Base-by-base conservation (phyloP, 2,329 filamentous ascomycete species). In the Penicillium concentricum region DNA sequence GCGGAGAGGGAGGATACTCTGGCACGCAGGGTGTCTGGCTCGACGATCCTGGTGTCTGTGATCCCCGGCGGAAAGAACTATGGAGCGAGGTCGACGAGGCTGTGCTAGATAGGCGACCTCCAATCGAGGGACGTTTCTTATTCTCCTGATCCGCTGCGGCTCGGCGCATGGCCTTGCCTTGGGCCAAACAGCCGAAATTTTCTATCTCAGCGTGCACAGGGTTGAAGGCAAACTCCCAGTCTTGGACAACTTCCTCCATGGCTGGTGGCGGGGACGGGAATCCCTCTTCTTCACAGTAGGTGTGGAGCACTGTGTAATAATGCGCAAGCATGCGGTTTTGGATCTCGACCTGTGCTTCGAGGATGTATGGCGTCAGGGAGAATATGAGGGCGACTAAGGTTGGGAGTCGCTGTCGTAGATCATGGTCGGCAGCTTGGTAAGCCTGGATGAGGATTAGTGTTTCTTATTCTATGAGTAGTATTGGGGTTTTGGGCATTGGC, bases 261-360 rank as follows among this genome's bases (percentile, higher is more conserved):
- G 87, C 82, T 3, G 89, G 87, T 12, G 90, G 81, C 1, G 89
- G 88, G 44, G 87, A 88, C 0, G 88, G 87, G 65, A 92, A 87
- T 5, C 83, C 79, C 63, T 86, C 80, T 30, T 88, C 83, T 63
- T 86, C 80, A 63, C 87, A 91, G 72, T 88, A 94, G 55, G 83
- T 85, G 69, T 92, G 86, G 7, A 93, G 77, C 5, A 86, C 81
- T 1, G 90, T 94, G 74, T 94, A 94, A 64, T 91, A 86, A 59
- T 92, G 81, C 0, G 86, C 90, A 5, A 94, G 83, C 50, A 94
- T 79, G 45, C 86, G 84, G 70, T 92, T 92, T 72, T 93, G 90
- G 28, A 92, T 86, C 68, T 88, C 81, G 43, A 93, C 85, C 67
- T 92, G 87, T 35, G 83, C 82, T 39, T 82, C 81, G 12, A 92